These are phyloP conservation scores for Wallemia ichthyophaga DNA, from an alignment of 1,284 basidiomycete species.

Conservation along the genomic window DNA sequence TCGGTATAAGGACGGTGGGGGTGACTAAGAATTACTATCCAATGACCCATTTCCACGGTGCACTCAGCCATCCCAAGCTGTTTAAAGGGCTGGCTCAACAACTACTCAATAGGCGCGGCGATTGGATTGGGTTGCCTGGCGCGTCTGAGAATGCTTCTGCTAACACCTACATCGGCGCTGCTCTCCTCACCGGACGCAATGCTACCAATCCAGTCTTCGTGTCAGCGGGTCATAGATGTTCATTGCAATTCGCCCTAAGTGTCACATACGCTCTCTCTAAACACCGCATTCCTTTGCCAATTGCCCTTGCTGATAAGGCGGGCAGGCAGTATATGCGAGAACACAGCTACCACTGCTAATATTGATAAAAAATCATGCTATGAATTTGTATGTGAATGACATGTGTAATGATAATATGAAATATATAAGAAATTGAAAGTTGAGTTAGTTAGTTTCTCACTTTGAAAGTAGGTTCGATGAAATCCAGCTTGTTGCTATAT, in stretches of 20 bases:
- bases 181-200: neutral
- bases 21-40: neutral
- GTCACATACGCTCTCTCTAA: neutral
- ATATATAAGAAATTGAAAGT: neutral
- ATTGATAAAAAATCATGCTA: neutral
- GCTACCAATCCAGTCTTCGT: neutral
- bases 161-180: neutral
- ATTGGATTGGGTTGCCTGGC: neutral
- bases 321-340: neutral
- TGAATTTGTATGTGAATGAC: neutral
- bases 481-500: no score
- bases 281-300: neutral
- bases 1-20: neutral
- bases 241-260: neutral
- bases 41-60: neutral
- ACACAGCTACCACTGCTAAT: no score
- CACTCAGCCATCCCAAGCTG: no score
- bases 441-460: no score
- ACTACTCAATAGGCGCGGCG: neutral
- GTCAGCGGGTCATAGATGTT: neutral
- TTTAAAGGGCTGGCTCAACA: no score
- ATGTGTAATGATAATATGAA: neutral
- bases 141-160: neutral
- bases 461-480: no score
- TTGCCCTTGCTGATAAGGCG: neutral